Conservation (phyloP, 306 rosid genomes). For the Echinosophora koreensis region DNA sequence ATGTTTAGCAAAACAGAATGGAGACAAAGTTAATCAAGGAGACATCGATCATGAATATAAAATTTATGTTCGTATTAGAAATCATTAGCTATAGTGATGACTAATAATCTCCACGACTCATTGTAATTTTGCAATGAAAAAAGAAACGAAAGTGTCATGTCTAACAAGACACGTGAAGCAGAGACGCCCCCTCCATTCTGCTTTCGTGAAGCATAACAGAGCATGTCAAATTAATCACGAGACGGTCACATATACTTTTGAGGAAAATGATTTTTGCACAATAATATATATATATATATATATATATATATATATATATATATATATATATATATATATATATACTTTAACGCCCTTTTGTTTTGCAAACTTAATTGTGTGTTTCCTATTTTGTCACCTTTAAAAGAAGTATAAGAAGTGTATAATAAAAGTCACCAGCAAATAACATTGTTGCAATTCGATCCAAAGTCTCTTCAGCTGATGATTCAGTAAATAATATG, state of each 20-base stretch:
- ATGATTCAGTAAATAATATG: background rate
- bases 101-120: background rate
- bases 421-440: no score
- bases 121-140: no score
- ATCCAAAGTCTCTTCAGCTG: constrained; percentile 1
- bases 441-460: background rate
- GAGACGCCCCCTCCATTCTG: background rate
- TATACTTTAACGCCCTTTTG: no score
- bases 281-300: no score
- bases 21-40: background rate
- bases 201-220: background rate
- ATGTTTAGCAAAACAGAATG: background rate
- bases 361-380: no score
- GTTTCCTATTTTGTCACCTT: no score
- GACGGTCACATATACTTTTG: background rate
- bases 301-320: no score
- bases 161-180: background rate
- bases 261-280: no score
- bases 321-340: no score
- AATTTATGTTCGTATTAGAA: background rate
- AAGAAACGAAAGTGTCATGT: background rate
- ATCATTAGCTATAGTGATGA: background rate
- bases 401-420: no score
- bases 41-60: background rate
- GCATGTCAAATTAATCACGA: constrained; percentile 1